Conservation (phyloP, 106 monocot genomes). For the Narthecium ossifragum region DNA sequence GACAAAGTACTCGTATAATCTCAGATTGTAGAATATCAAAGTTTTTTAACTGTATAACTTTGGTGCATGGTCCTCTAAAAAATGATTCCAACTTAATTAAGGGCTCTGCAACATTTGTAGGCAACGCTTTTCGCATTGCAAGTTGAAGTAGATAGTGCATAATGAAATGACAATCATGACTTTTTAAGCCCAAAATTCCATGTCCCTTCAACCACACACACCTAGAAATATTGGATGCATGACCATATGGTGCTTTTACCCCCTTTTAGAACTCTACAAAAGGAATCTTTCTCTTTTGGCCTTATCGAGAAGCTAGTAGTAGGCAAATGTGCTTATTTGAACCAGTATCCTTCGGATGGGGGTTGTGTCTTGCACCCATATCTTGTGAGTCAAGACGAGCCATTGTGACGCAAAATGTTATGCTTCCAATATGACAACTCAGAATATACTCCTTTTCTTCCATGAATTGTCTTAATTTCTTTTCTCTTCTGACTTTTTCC, state of each 20-base stretch:
- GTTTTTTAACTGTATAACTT: background rate
- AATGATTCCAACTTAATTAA: background rate
- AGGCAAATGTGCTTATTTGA: background rate
- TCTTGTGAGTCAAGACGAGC: background rate
- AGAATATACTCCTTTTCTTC: background rate
- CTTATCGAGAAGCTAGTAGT: background rate
- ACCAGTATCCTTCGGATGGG: background rate
- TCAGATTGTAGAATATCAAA: background rate
- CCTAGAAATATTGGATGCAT: constrained; percentile 6
- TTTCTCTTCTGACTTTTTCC: background rate
- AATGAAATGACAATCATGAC: background rate
- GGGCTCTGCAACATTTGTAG: background rate
- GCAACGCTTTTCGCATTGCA: background rate
- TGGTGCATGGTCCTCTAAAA: background rate
- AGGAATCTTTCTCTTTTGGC: background rate
- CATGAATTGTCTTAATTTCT: background rate
- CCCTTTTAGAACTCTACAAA: background rate
- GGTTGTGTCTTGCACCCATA: background rate
- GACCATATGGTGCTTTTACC: constrained; percentile 1
- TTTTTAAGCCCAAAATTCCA: background rate
- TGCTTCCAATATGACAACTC: background rate
- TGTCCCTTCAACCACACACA: background rate
- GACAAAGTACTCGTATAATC: background rate
- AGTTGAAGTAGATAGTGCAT: background rate
- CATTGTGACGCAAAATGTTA: background rate